Evolutionary conservation across 805 yeast species (phyloP), one percentile per base, ranked within the genome.

Genomic region (Yamadazyma paraphyllophila): DNA sequence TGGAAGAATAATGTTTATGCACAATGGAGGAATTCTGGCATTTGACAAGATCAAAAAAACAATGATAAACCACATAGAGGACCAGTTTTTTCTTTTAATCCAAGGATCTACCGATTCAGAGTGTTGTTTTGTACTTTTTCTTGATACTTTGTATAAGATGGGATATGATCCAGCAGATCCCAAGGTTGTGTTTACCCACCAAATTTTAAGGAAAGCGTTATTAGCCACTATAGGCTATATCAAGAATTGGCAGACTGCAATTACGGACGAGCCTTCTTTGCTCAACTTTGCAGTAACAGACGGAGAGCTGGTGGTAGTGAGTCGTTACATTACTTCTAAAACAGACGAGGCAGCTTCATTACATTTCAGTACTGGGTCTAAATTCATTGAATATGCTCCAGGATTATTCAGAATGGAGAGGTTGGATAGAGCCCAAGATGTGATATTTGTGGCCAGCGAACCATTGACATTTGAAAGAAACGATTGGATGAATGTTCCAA

Each of bases 31-130:
- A 0, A 80, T 94, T 17, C 74, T 91, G 9, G 80, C 81, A 48
- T 94, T 92, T 62, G 63, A 72, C 44, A 67, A 69, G 52, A 86
- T 94, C 55, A 94, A 94, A 66, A 77, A 94, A 48, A 76, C 66
- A 47, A 71, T 94, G 36, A 74, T 89, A 29, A 74, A 79, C 53
- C 88, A 86, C 60, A 73, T 94, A 37, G 80, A 80, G 35, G 97
- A 94, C 61, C 82, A 83, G 53, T 94, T 80, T 62, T 88, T 94
- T 59, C 67, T 87, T 16, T 74, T 73, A 36, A 80, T 94, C 36
- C 97, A 94, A 61, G 99, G 99, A 1, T 81, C 95, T 25, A 94
- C 99, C 0, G 99, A 94, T 63, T 85, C 96, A 1, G 99, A 94
- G 66, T 91, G 97, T 67, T 85, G 92, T 41, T 92, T 91, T 76